A percentile compares a stretch with the other conserved stretches of the same genome.
These are phyloP conservation scores for Microascus cirrosus DNA, from an alignment of 2,329 filamentous ascomycete genomes.

Conservation along the genomic window DNA sequence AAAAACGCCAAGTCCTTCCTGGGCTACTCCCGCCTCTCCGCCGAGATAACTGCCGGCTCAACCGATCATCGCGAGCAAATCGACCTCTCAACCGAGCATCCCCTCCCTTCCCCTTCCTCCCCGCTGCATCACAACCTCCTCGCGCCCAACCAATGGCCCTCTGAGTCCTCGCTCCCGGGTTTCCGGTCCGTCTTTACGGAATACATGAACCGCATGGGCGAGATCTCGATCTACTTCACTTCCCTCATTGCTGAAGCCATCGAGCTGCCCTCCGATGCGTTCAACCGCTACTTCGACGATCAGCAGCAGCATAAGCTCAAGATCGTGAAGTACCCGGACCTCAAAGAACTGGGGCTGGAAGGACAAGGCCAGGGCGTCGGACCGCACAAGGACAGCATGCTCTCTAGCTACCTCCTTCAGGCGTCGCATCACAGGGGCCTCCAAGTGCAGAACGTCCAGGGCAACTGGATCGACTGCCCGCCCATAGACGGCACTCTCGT, in stretches of 20 bases:
- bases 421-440: conserved; percentile 64
- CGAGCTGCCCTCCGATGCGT: conserved; percentile 55
- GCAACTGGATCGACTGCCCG: conserved; percentile 73
- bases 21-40: conserved; percentile 54
- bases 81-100: conserved; percentile 72
- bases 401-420: conserved; percentile 72
- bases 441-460: conserved; percentile 71
- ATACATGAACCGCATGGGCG: conserved; percentile 68
- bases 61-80: conserved; percentile 79
- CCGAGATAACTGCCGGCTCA: conserved; percentile 61
- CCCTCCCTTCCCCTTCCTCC: conserved; percentile 46
- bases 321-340: conserved; percentile 77
- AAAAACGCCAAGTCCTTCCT: conserved; percentile 63
- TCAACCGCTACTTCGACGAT: conserved; percentile 68
- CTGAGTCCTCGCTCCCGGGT: conserved; percentile 44
- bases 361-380: conserved; percentile 53
- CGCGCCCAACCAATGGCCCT: conserved; percentile 74
- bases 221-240: conserved; percentile 63
- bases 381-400: conserved; percentile 78
- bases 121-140: conserved; percentile 67
- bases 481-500: conserved; percentile 69
- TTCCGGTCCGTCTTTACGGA: conserved; percentile 61
- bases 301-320: conserved; percentile 78
- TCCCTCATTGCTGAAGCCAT: conserved; percentile 78
- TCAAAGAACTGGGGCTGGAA: conserved; percentile 41